A percentile compares a stretch with the other conserved stretches of the same genome.
phyloP scores from a whole-genome alignment of 306 rosid genomes.

The Styphnolobium japonicum region DNA sequence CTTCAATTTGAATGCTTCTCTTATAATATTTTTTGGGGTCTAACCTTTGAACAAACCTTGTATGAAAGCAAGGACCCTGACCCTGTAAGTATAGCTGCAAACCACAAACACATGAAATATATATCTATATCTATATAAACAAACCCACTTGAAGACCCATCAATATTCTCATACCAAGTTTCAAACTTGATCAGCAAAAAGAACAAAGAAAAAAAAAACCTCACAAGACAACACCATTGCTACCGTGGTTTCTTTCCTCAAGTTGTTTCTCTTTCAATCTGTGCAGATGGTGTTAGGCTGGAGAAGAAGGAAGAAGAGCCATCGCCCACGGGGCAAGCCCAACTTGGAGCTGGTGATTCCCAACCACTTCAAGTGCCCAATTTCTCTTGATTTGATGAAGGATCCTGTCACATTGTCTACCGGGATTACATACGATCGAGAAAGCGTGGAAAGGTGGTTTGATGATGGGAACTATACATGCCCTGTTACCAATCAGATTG shows the following conservation, averaged over 20 bases:
- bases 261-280: background rate
- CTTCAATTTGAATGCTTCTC: slow-evolving; percentile 42
- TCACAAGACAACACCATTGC: background rate
- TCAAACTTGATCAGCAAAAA: slow-evolving; percentile 17
- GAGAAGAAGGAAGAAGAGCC: slow-evolving; percentile 40
- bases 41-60: slow-evolving; percentile 44
- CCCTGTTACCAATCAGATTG: slow-evolving; percentile 57
- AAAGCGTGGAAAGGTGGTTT: slow-evolving; percentile 65
- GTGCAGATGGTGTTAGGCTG: slow-evolving; percentile 60
- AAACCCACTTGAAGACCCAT: slow-evolving; percentile 19
- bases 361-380: slow-evolving; percentile 62
- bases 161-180: slow-evolving; percentile 10
- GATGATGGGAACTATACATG: slow-evolving; percentile 65
- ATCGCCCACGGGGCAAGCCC: slow-evolving; percentile 3
- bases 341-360: slow-evolving; percentile 50
- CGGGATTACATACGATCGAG: slow-evolving; percentile 79
- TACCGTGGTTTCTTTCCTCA: background rate
- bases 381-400: slow-evolving; percentile 70
- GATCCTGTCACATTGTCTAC: slow-evolving; percentile 83
- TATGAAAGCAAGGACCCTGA: slow-evolving; percentile 26
- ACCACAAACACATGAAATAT: background rate
- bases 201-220: background rate
- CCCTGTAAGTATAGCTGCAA: background rate
- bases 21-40: slow-evolving; percentile 34
- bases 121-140: background rate